Evolutionary conservation across 2,329 filamentous ascomycete genomes (phyloP).

Genomic region (Paraphaeosphaeria minitans): DNA sequence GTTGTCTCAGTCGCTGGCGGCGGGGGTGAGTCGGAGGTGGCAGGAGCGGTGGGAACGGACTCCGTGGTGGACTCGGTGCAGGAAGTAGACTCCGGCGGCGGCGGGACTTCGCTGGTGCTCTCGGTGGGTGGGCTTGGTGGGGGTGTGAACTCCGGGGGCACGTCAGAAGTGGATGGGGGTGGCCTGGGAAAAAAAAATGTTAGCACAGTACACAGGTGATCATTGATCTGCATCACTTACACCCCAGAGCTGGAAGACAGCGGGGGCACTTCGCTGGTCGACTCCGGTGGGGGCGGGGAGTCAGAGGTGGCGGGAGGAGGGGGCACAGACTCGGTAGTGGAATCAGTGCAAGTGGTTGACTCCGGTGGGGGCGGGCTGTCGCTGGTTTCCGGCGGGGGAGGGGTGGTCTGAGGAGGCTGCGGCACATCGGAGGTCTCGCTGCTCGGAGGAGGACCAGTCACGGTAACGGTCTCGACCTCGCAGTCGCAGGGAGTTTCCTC

Average conservation of each 20-base stretch:
- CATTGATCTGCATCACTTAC: background rate
- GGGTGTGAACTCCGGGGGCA: background rate
- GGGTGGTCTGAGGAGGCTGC: background rate
- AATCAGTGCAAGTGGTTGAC: conserved; percentile 1
- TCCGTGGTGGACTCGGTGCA: conserved; percentile 22
- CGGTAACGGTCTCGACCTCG: conserved; percentile 23
- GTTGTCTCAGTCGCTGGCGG: conserved; percentile 4
- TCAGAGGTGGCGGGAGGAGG: background rate
- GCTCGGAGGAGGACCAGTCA: conserved; percentile 20
- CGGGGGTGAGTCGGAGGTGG: conserved; percentile 5
- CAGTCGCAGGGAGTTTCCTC: conserved; percentile 17
- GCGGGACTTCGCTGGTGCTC: background rate
- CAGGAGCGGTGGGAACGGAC: conserved; percentile 4
- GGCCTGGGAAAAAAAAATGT: background rate
- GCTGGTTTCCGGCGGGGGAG: background rate
- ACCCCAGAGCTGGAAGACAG: conserved; percentile 2
- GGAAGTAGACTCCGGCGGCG: conserved; percentile 13
- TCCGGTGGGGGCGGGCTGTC: conserved; percentile 3
- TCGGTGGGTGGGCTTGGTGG: background rate
- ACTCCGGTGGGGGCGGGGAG: background rate
- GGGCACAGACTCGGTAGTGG: background rate
- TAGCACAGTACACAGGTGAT: background rate
- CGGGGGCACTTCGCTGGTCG: conserved; percentile 1
- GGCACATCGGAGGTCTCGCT: conserved; percentile 1
- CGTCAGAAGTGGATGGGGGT: background rate